These are phyloP conservation scores for Sugiyamaella pinicola DNA, from an alignment of 1,139 yeast genomes.

Conservation along the genomic window DNA sequence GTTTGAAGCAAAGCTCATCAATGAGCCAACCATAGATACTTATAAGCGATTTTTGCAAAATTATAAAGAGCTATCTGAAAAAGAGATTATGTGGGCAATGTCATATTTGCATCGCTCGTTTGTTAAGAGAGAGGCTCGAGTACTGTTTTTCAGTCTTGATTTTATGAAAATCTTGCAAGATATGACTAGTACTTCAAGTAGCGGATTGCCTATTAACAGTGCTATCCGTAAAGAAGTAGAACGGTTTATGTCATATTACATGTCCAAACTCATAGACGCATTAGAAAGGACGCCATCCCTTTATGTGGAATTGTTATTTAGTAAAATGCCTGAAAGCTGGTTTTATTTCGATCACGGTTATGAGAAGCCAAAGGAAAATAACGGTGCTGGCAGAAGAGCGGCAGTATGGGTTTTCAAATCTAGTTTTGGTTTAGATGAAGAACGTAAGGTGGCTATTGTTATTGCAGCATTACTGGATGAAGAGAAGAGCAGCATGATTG, in stretches of 20 bases:
- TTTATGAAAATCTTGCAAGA: constrained; percentile 60
- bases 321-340: constrained; percentile 55
- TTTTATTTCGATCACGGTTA: constrained; percentile 57
- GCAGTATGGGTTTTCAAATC: constrained; percentile 35
- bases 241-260: constrained; percentile 65
- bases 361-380: constrained; percentile 44
- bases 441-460: constrained; percentile 44
- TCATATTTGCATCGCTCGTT: constrained; percentile 74
- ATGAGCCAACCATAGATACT: constrained; percentile 50
- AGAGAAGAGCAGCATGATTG: constrained; percentile 48
- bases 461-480: constrained; percentile 54
- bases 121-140: constrained; percentile 61
- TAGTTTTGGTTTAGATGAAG: constrained; percentile 31
- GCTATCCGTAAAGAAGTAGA: constrained; percentile 60
- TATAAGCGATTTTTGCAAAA: constrained; percentile 55
- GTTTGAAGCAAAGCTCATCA: constrained; percentile 46
- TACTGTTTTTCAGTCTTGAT: constrained; percentile 70
- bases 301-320: constrained; percentile 70
- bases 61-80: constrained; percentile 62
- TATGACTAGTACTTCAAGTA: constrained; percentile 44
- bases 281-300: constrained; percentile 56
- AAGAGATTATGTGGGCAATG: constrained; percentile 64
- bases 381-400: constrained; percentile 22
- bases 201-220: constrained; percentile 43
- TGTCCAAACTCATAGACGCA: constrained; percentile 60